Base-by-base conservation (phyloP, 805 yeast species). In the Candida ovalis region DNA sequence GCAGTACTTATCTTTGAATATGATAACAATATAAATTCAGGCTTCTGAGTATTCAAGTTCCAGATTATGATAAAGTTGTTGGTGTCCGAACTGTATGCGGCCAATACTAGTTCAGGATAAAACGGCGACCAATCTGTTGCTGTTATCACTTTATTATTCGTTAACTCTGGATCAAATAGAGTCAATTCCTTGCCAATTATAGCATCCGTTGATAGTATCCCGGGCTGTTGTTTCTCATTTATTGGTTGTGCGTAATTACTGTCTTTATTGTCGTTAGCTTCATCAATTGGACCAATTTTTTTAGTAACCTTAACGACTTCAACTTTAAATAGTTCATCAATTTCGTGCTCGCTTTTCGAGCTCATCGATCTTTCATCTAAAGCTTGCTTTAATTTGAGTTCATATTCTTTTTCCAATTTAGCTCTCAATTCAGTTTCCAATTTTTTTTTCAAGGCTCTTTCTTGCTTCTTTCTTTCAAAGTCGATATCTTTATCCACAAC, bases 1-100 rank as follows among this genome's bases (percentile, higher is more conserved):
- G 75, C 68, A 6, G 56, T 49, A 1, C 69, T 50, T 5, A 80
- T 67, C 15, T 66, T 58, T 1, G 81, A 66, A 9, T 72, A 62
- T 38, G 77, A 67, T 12, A 67, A 64, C 13, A 77, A 64, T 37
- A 69, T 68, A 49, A 65, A 67, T 55, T 72, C 81, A 5, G 51
- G 49, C 3, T 55, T 51, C 6, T 45, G 49, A 25, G 56, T 59
- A 10, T 50, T 51, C 21, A 54, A 52, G 48, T 70, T 64, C 64
- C 71, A 73, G 1, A 62, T 51, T 1, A 63, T 24, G 10, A 62
- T 48, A 22, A 57, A 17, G 4, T 61, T 55, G 19, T 50, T 50
- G 23, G 13, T 18, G 27, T 33, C 38, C 8, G 56, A 27, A 44
- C n/a, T n/a, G n/a, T 63, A 63, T 3, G 62, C 40, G 1, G 55